A percentile compares a stretch with the other conserved stretches of the same genome.
phyloP scores from a whole-genome alignment of 1,139 yeast species.

The Suhomyces anneliseae region DNA sequence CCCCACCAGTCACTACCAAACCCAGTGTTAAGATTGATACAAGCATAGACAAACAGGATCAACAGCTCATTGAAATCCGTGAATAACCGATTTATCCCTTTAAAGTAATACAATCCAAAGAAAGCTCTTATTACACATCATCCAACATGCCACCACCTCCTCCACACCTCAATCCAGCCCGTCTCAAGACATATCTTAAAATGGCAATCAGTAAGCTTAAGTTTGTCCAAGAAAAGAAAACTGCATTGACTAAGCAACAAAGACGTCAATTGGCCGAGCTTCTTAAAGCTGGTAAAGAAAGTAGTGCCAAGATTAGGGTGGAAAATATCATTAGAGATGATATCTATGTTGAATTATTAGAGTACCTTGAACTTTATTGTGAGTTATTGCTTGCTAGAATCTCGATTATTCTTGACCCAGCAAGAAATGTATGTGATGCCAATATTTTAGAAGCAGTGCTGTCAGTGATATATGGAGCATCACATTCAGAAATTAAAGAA shows the following conservation, averaged over 20 bases:
- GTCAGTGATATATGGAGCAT: slow-evolving; percentile 68
- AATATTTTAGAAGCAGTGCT: slow-evolving; percentile 74
- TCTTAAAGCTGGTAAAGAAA: slow-evolving; percentile 68
- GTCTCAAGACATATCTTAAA: slow-evolving; percentile 69
- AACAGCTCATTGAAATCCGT: too few species aligned
- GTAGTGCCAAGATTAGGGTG: slow-evolving; percentile 80
- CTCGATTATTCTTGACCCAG: slow-evolving; percentile 48
- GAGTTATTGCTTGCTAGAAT: slow-evolving; percentile 80
- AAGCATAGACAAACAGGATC: too few species aligned
- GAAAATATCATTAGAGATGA: slow-evolving; percentile 87
- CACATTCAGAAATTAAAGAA: slow-evolving; percentile 77
- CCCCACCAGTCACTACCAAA: too few species aligned
- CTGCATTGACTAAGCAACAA: slow-evolving; percentile 79
- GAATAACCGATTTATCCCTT: too few species aligned
- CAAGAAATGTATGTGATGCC: slow-evolving; percentile 50
- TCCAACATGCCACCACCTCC: slow-evolving; percentile 19
- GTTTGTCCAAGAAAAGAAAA: slow-evolving; percentile 78
- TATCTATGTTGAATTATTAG: slow-evolving; percentile 76
- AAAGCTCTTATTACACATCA: too few species aligned
- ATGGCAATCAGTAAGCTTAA: slow-evolving; percentile 81
- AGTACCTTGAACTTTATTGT: slow-evolving; percentile 78
- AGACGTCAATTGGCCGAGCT: slow-evolving; percentile 76
- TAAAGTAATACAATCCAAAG: too few species aligned
- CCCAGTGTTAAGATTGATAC: too few species aligned
- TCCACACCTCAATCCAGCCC: slow-evolving; percentile 36